Conservation (phyloP, 495 filamentous ascomycete genomes). For the Stereocaulon alpinum region DNA sequence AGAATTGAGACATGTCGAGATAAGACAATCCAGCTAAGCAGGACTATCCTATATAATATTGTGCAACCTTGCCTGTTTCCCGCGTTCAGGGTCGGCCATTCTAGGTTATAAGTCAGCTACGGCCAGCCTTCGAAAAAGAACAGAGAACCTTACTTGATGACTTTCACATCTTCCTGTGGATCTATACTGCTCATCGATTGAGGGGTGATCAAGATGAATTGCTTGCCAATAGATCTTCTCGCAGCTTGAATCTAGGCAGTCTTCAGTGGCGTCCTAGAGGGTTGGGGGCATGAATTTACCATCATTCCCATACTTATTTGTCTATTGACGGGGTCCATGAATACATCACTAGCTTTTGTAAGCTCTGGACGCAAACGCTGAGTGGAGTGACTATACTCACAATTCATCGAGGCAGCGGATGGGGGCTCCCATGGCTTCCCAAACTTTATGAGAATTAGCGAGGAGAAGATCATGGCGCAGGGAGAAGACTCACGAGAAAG, state of each 20-base stretch:
- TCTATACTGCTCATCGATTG: conserved; percentile 58
- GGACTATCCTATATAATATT: too few relatives aligned
- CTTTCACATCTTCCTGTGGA: conserved; percentile 67
- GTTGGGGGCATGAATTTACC: conserved; percentile 37
- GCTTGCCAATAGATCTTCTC: conserved; percentile 70
- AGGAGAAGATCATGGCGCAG: not conserved
- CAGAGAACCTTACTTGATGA: conserved; percentile 57
- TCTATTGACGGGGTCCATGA: conserved; percentile 96
- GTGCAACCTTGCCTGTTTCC: conserved; percentile 22
- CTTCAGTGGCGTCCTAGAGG: too few relatives aligned
- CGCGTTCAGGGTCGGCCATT: conserved; percentile 50
- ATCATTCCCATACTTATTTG: conserved; percentile 93
- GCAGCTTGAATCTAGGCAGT: conserved; percentile 61
- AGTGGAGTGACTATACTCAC: conserved; percentile 31
- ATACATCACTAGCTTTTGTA: conserved; percentile 59
- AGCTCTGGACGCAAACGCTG: not conserved
- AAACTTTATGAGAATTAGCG: not conserved
- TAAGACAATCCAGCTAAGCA: too few relatives aligned
- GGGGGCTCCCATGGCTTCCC: conserved; percentile 89
- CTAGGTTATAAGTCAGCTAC: conserved; percentile 27
- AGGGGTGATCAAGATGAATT: conserved; percentile 95
- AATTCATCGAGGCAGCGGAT: conserved; percentile 96
- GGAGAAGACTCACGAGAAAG: conserved; percentile 36
- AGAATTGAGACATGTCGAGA: too few relatives aligned
- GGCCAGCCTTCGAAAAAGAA: conserved; percentile 13